These are phyloP conservation scores for Eutrema salsugineum DNA, from an alignment of 441 rosid species.

Conservation along the genomic window DNA sequence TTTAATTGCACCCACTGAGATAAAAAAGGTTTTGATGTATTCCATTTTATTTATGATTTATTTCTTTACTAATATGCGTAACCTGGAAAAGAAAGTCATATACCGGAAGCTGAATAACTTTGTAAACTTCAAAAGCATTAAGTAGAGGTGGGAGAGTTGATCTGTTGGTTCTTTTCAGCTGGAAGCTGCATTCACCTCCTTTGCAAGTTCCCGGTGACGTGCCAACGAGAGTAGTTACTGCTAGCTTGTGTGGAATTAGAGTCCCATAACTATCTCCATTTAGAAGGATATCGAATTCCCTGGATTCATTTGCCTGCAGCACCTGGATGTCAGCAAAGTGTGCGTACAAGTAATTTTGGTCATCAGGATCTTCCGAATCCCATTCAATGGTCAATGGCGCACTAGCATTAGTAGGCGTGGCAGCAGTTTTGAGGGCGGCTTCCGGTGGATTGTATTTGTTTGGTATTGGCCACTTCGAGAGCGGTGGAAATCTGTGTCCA, in stretches of 20 bases:
- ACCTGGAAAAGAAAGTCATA: not conserved
- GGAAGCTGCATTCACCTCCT: not conserved
- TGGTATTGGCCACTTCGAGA: not conserved
- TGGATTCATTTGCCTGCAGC: not conserved
- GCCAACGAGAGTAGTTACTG: not conserved
- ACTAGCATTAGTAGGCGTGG: not conserved
- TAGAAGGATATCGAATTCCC: not conserved
- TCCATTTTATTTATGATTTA: not conserved
- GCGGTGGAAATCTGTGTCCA: not conserved
- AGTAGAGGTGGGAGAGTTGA: constrained; percentile 23
- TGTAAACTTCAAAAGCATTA: constrained; percentile 29
- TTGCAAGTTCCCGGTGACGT: not conserved
- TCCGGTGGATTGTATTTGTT: not conserved
- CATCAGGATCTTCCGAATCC: not conserved
- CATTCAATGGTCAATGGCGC: not conserved
- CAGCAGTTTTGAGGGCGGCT: not conserved
- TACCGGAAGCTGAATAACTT: constrained; percentile 20
- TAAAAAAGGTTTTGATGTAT: not conserved
- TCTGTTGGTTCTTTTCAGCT: constrained; percentile 7
- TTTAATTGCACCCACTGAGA: not conserved
- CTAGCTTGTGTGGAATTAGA: not conserved
- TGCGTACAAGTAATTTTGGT: constrained; percentile 1
- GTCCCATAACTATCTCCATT: not conserved
- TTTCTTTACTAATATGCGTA: not conserved
- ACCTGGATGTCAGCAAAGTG: constrained; percentile 33